Evolutionary conservation across 768 basidiomycete genomes (phyloP), one percentile per base, ranked within the genome.

Genomic region (Phanerochaete sordida): DNA sequence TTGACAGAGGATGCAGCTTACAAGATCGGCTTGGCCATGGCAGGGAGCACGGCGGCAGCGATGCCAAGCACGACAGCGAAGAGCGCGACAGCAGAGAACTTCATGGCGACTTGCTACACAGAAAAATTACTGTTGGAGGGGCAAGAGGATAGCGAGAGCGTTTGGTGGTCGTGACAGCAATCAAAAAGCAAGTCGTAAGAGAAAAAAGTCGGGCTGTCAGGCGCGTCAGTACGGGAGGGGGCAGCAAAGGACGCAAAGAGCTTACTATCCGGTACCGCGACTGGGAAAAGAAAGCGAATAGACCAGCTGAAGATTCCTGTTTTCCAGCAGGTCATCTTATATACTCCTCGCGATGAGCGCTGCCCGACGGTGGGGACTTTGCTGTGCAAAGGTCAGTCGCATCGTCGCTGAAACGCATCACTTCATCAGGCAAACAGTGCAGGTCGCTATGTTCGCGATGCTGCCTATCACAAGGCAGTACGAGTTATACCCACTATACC

Each of bases 251-350:
- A 23, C 13, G 31, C 3, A 7, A 16, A 13, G 37, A n/a, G 35
- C 51, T 16, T 26, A 54, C 53, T 54, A 54, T 54, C 53, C 53
- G 53, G 53, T 54, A 54, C 53, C 53, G 21, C 53, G 23, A 54
- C 53, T 26, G 8, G 33, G 26, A 43, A 21, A 43, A 54, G 35
- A 54, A 39, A 43, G 53, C 53, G 37, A 54, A 43, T 43, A 54
- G 37, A 28, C 53, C 35, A 54, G 53, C 53, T 54, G 35, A 37
- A 30, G 51, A 53, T 12, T 30, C 26, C 8, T 6, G 11, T 28
- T 16, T 15, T 31, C n/a, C n/a, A n/a, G 9, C 21, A 21, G 31
- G 2, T n/a, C 35, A 7, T 33, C 35, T 54, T 54, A 54, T 54
- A 53, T 53, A 35, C 31, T 7, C 31, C 13, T n/a, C 31, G n/a